Percentiles rank a stretch among this genome's conserved stretches.
Conservation (phyloP, 805 yeast genomes). For the Cyberlindnera misumaiensis region DNA sequence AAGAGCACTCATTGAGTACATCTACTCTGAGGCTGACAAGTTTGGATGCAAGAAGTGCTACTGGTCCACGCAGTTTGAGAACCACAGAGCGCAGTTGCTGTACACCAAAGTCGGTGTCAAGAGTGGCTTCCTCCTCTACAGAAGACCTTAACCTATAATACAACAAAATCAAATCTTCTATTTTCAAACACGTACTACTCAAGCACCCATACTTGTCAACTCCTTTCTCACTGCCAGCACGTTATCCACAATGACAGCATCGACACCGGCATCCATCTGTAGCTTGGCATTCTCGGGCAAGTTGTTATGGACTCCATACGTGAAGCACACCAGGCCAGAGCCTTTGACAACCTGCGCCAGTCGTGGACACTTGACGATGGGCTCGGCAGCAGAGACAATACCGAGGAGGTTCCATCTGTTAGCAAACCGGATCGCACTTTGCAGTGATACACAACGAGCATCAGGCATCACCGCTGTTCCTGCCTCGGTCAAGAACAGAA, state of each 20-base stretch:
- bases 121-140: constrained; percentile 2
- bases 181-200: too few relatives aligned
- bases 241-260: constrained; percentile 96
- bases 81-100: constrained; percentile 2
- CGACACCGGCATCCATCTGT: constrained; percentile 92
- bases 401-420: constrained; percentile 88
- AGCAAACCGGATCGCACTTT: constrained; percentile 86
- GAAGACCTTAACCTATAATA: constrained; percentile 1
- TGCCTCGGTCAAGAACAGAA: constrained; percentile 80
- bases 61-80: constrained; percentile 3
- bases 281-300: constrained; percentile 75
- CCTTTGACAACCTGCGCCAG: constrained; percentile 87
- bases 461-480: constrained; percentile 89
- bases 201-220: constrained; percentile 31
- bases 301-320: constrained; percentile 82
- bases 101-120: constrained; percentile 3
- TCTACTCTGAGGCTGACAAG: constrained; percentile 1
- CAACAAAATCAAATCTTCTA: constrained; percentile 3
- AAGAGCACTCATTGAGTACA: constrained; percentile 1
- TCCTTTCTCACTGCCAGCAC: constrained; percentile 91
- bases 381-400: constrained; percentile 81
- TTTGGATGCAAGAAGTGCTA: constrained; percentile 1
- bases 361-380: constrained; percentile 84
- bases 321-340: constrained; percentile 86
- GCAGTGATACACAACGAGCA: constrained; percentile 78